A percentile compares a stretch with the other conserved stretches of the same genome.
These are phyloP conservation scores for Ceratobasidium sp. DNA, from an alignment of 1,284 basidiomycete genomes.

Conservation along the genomic window DNA sequence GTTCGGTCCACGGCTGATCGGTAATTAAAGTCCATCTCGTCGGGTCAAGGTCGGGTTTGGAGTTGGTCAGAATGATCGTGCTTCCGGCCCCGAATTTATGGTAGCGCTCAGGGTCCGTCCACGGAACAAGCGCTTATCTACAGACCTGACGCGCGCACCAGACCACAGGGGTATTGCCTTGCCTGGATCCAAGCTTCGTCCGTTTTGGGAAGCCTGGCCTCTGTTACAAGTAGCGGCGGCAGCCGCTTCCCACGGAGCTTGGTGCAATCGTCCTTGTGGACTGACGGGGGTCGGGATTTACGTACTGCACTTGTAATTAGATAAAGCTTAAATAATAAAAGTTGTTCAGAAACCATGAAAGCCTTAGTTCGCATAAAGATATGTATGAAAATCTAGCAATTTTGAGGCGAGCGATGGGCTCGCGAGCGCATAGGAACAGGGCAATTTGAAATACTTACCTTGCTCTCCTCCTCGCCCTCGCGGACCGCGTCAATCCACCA, in stretches of 20 bases:
- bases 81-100: no score
- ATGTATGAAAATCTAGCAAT: background rate
- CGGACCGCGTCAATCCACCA: background rate
- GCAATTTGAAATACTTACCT: constrained; percentile 10
- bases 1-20: no score
- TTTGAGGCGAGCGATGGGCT: background rate
- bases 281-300: background rate
- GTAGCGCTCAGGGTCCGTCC: no score
- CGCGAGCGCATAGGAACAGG: background rate
- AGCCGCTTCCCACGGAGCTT: constrained; percentile 3
- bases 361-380: no score
- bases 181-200: constrained; percentile 18
- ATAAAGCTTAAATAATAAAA: background rate
- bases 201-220: background rate
- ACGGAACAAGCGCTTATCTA: no score
- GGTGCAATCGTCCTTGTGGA: background rate
- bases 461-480: background rate
- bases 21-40: no score
- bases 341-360: background rate
- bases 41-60: no score
- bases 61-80: no score
- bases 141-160: no score
- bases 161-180: no score
- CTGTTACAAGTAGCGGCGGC: constrained; percentile 11
- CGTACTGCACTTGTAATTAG: background rate